These are phyloP conservation scores for Coniochaeta prunicola DNA, from an alignment of 2,329 filamentous ascomycete species.

Conservation along the genomic window DNA sequence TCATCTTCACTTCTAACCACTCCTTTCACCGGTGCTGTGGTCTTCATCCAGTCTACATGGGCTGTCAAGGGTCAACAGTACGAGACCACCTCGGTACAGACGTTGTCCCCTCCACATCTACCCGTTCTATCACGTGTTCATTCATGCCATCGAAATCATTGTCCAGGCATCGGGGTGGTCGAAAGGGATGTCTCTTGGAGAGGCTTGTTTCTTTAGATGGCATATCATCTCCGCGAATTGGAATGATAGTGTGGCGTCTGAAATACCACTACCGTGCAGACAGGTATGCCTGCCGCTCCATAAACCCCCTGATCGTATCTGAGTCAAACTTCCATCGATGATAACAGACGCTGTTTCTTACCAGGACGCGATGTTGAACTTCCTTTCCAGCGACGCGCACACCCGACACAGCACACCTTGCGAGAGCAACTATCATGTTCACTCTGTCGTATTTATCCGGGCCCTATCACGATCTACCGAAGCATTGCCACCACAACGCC, in stretches of 20 bases:
- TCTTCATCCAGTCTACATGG: neutral
- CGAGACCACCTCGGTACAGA: neutral
- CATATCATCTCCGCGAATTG: neutral
- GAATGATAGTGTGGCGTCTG: neutral
- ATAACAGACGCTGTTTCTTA: neutral
- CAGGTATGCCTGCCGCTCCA: neutral
- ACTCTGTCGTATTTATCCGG: slow-evolving; percentile 1
- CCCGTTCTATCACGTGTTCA: neutral
- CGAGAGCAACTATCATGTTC: neutral
- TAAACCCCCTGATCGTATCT: neutral
- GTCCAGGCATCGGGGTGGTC: neutral
- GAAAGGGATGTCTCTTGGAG: neutral
- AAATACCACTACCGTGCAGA: neutral
- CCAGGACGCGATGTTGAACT: neutral
- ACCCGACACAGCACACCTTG: neutral
- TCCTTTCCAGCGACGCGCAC: neutral
- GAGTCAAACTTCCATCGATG: neutral
- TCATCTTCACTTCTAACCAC: neutral
- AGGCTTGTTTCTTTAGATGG: neutral
- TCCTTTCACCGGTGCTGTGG: neutral
- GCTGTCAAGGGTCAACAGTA: neutral
- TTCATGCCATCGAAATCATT: neutral
- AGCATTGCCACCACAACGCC: neutral
- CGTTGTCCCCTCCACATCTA: neutral
- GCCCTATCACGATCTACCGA: neutral